Evolutionary conservation across 2,329 filamentous ascomycete species (phyloP), one percentile per base, ranked within the genome.

Genomic region (Diaporthe vexans): DNA sequence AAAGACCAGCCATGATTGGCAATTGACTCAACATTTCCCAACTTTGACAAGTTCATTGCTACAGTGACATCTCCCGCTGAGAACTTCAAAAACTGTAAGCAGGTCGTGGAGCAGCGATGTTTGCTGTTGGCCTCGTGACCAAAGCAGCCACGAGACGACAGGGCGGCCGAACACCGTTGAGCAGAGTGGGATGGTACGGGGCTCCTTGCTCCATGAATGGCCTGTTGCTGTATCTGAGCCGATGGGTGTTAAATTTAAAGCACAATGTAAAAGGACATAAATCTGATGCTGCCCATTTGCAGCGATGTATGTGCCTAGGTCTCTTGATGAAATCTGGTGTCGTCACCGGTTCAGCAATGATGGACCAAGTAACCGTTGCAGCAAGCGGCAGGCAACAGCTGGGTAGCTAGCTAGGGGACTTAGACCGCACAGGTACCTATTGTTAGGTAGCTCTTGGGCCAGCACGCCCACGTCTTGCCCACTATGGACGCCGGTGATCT

Each of bases 11-110:
- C 72, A 17, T 67, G 65, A 40, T 26, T 21, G 74, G 74, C 74
- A 72, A 52, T 71, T 71, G 54, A 61, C 43, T 67, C 61, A 54
- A 52, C 24, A 72, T 56, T 70, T 67, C 59, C 35, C 69, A 21
- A 35, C 3, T 57, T n/a, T 52, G 13, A 74, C 35, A 63, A 52
- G 24, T 43, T 59, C 52, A 29, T 29, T 74, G 48, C 48, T 33
- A 52, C 35, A 56, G 56, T 63, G 54, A 51, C 54, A 17, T 63
- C 67, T 43, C 48, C 4, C 13, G 35, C 43, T 21, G 26, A 24
- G 17, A 9, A 29, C 21, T 33, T n/a, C 9, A 21, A 15, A 21
- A 2, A 8, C 5, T 61, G 56, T 21, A 40, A 40, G 21, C 24
- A 61, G 6, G 5, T 2, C 8, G 1, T 35, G 43, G 11, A 24